Evolutionary conservation across 192 early-diverging fungal genomes (phyloP).

Genomic region (Coemansia sp.): DNA sequence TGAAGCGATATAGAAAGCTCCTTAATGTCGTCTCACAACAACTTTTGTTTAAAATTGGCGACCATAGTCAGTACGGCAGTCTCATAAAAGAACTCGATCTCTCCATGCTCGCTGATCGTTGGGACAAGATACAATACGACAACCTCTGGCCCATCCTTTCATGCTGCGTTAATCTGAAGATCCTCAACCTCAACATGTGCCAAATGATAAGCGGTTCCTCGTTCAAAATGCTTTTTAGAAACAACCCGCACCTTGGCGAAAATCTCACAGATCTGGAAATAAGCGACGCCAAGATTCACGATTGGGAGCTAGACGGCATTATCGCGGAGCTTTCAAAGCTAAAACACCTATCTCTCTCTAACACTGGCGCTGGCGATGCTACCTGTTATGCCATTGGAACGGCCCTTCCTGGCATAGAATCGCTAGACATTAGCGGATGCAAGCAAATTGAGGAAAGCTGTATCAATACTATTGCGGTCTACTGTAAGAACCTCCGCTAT

Average conservation of each 20-base stretch:
- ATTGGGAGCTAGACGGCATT: not conserved
- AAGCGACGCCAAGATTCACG: not conserved
- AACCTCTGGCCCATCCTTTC: conserved; percentile 12
- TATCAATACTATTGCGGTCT: not conserved
- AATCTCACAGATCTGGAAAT: not conserved
- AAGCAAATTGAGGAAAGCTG: not conserved
- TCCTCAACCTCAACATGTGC: conserved; percentile 28
- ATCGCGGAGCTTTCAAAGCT: not conserved
- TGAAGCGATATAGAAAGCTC: conserved; percentile 13
- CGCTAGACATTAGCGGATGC: not conserved
- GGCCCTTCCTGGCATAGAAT: not conserved
- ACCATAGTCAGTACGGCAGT: conserved; percentile 13
- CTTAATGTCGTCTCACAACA: not conserved
- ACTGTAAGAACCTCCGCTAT: not conserved
- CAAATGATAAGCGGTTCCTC: conserved; percentile 4
- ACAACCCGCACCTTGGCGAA: conserved; percentile 3
- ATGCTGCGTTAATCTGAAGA: not conserved
- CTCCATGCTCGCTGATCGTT: conserved; percentile 25
- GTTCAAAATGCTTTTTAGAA: not conserved
- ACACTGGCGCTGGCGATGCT: not conserved
- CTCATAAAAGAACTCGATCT: conserved; percentile 22
- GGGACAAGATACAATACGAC: conserved; percentile 21
- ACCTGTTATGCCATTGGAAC: not conserved
- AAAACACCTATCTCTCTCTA: not conserved
- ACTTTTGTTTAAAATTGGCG: conserved; percentile 9